phyloP scores from a whole-genome alignment of 208 protist species.

The Leptomonas pyrrhocoris region DNA sequence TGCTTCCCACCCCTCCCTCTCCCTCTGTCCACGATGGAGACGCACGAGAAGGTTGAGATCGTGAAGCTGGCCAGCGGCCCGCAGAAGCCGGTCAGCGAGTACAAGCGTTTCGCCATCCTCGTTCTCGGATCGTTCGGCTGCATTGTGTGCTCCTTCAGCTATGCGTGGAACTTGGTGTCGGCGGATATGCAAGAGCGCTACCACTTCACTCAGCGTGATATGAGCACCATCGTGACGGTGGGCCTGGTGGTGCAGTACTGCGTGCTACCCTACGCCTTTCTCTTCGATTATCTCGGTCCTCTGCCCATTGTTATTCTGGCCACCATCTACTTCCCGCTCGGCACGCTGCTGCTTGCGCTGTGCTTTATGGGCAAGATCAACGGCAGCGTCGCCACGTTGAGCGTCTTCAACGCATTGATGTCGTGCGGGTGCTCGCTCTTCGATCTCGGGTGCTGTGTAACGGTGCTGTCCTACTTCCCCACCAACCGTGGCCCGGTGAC shows the following conservation, averaged over 20 bases:
- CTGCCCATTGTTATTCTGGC: conserved; percentile 35
- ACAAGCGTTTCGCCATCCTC: conserved; percentile 44
- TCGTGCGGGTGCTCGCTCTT: conserved; percentile 37
- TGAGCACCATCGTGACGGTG: conserved; percentile 53
- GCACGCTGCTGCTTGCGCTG: conserved; percentile 39
- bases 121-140: conserved; percentile 40
- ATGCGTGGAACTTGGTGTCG: conserved; percentile 62
- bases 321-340: conserved; percentile 36
- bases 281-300: conserved; percentile 60
- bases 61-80: conserved; percentile 21
- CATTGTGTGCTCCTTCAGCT: conserved; percentile 47
- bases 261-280: conserved; percentile 42
- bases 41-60: conserved; percentile 26
- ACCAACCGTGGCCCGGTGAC: conserved; percentile 41
- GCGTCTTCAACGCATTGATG: conserved; percentile 46
- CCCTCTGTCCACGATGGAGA: conserved; percentile 15
- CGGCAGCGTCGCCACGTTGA: conserved; percentile 33
- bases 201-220: conserved; percentile 54
- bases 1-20: not conserved
- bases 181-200: conserved; percentile 45
- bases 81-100: conserved; percentile 38
- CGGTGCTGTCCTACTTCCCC: conserved; percentile 56
- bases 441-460: conserved; percentile 42
- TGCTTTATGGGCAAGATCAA: conserved; percentile 43
- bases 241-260: conserved; percentile 43